phyloP scores from a whole-genome alignment of 192 early-diverging fungal genomes.

The Coemansia sp. region DNA sequence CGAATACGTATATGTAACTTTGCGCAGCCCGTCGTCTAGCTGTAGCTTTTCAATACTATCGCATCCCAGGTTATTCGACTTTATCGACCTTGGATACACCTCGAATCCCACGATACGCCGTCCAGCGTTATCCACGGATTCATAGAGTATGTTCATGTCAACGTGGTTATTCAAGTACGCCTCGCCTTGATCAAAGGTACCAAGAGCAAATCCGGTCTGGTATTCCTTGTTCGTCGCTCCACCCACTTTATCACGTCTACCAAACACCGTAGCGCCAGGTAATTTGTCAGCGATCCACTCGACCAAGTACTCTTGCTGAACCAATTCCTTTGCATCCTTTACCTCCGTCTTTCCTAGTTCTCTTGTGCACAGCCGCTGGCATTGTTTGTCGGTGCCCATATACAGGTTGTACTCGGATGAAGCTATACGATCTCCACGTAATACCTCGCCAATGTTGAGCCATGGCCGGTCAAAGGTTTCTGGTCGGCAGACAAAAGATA shows the following conservation, averaged over 20 bases:
- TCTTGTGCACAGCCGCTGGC: slow-evolving; percentile 56
- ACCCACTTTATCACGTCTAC: slow-evolving; percentile 1
- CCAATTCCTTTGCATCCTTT: slow-evolving; percentile 48
- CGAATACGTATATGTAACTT: slow-evolving; percentile 70
- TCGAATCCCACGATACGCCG: slow-evolving; percentile 68
- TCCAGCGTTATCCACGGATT: slow-evolving; percentile 27
- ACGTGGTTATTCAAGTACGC: slow-evolving; percentile 68
- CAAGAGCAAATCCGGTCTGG: slow-evolving; percentile 59
- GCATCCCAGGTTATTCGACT: slow-evolving; percentile 13
- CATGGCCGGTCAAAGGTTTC: slow-evolving; percentile 22
- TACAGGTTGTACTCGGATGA: slow-evolving; percentile 54
- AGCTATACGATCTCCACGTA: slow-evolving; percentile 69
- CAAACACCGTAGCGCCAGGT: slow-evolving; percentile 56
- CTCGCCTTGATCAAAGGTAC: slow-evolving; percentile 46
- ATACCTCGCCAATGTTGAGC: slow-evolving; percentile 61
- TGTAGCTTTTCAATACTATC: slow-evolving; percentile 2
- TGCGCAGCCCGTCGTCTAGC: slow-evolving; percentile 28
- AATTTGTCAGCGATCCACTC: slow-evolving; percentile 71
- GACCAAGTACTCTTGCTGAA: slow-evolving; percentile 58
- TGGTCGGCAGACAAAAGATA: slow-evolving; percentile 60
- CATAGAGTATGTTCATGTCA: slow-evolving; percentile 57
- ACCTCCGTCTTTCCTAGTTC: slow-evolving; percentile 40
- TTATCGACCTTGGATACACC: slow-evolving; percentile 60
- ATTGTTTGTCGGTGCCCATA: slow-evolving; percentile 49
- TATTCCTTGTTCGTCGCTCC: slow-evolving; percentile 32